Base-by-base conservation (phyloP, 768 basidiomycete genomes). In the Termitomyces sp. region DNA sequence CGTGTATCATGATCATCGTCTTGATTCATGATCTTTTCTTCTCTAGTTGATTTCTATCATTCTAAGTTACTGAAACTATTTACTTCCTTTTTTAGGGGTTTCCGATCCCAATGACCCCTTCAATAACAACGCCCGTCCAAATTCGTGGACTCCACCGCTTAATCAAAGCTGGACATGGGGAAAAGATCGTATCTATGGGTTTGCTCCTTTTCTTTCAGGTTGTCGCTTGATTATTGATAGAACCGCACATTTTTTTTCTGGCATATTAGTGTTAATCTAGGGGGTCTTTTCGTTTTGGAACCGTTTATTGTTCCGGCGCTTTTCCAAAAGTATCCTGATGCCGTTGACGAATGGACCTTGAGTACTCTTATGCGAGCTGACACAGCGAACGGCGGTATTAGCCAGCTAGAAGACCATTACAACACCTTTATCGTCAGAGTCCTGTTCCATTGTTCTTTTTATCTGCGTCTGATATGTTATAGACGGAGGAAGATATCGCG, bases 401-500 rank as follows among this genome's bases (percentile, higher is more conserved):
- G 73, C 59, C 81, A 82, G 69, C 75, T 96, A 60, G 86, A 87
- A 66, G 74, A 86, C 41, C 93, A 95, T 68, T 94, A 95, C 68
- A 77, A 81, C 49, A 92, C 89, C 2, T 95, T 94, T 68, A 85
- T 94, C 62, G 88, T 91, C 67, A 64, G 88, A 76, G 8, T 32
- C 45, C 9, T 9, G 24, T 49, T 14, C 24, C 6, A 47, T 63
- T 22, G 24, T 36, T 51, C 22, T 36, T 28, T n/a, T 41, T 43
- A 40, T 48, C 43, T 38, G 14, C 43, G 54, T 13, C 41, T 60
- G 36, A 56, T 38, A 8, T 52, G 49, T 49, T 45, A 43, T 60
- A 94, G 90, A 94, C 93, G 50, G 94, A 96, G 70, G 75, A 90
- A 72, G 94, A 96, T 73, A 85, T 95, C 60, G 93, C 93, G 38